These are phyloP conservation scores for Monosporascus sp. DNA, from an alignment of 2,329 filamentous ascomycete species.

Conservation along the genomic window DNA sequence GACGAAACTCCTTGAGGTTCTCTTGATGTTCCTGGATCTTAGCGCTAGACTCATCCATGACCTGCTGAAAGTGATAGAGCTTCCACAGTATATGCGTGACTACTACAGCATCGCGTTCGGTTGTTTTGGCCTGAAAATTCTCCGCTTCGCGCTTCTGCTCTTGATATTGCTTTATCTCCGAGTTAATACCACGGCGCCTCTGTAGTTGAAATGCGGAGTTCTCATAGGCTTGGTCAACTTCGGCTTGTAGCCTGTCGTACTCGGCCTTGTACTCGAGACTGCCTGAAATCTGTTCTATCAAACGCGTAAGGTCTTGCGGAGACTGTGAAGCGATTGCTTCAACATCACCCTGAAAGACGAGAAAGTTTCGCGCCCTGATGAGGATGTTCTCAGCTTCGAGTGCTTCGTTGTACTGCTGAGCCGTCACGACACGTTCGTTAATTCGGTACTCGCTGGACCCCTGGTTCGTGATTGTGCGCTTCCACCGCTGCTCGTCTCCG, in stretches of 20 bases:
- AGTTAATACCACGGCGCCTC: conserved; percentile 88
- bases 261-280: conserved; percentile 91
- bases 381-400: conserved; percentile 92
- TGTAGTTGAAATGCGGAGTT: conserved; percentile 85
- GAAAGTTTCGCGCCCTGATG: conserved; percentile 95
- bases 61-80: conserved; percentile 86
- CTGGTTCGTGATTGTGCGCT: conserved; percentile 82
- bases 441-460: conserved; percentile 95
- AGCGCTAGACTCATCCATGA: conserved; percentile 85
- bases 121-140: conserved; percentile 83
- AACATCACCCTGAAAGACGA: conserved; percentile 97
- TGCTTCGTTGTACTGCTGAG: conserved; percentile 87
- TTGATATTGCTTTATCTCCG: conserved; percentile 95
- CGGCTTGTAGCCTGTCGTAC: conserved; percentile 83
- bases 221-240: conserved; percentile 80
- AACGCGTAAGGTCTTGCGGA: conserved; percentile 82
- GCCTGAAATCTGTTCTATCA: conserved; percentile 97
- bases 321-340: conserved; percentile 95
- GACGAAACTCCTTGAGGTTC: conserved; percentile 85
- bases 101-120: conserved; percentile 84
- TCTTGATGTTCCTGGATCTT: conserved; percentile 93
- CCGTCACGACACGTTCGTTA: conserved; percentile 84
- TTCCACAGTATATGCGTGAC: conserved; percentile 96
- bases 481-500: conserved; percentile 92
- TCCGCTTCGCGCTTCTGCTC: conserved; percentile 96